A percentile compares a stretch with the other conserved stretches of the same genome.
phyloP scores from a whole-genome alignment of 2,329 filamentous ascomycete species.

The Sarocladium brachiariae region DNA sequence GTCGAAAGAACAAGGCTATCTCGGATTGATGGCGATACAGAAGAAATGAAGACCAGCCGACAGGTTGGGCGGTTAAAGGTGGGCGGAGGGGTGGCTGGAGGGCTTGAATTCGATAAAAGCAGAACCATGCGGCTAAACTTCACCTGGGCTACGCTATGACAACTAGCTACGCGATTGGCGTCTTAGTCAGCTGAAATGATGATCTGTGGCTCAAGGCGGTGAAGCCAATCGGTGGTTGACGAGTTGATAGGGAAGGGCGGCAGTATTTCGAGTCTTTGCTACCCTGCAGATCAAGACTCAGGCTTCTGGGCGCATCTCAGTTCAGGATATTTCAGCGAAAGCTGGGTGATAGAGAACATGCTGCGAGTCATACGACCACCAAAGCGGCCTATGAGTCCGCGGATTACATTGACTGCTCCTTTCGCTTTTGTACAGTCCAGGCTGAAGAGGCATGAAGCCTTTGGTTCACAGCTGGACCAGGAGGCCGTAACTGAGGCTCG shows the following conservation, averaged over 20 bases:
- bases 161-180: too few species aligned
- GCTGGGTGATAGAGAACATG: too few species aligned
- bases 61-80: background rate
- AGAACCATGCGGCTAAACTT: background rate
- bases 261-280: background rate
- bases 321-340: too few species aligned
- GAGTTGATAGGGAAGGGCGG: too few species aligned
- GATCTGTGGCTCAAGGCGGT: background rate
- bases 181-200: too few species aligned
- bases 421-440: background rate
- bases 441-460: slow-evolving; percentile 36
- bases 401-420: too few species aligned
- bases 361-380: background rate
- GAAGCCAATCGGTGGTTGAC: background rate
- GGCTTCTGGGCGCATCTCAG: too few species aligned
- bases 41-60: background rate
- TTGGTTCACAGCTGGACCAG: slow-evolving; percentile 42
- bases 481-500: slow-evolving; percentile 45
- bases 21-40: background rate
- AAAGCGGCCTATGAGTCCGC: too few species aligned
- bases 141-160: too few species aligned
- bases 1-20: background rate
- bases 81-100: slow-evolving; percentile 1
- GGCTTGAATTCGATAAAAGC: background rate
- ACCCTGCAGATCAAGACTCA: too few species aligned